phyloP scores from a whole-genome alignment of 2,329 filamentous ascomycete genomes.

The Xylariales sp. region DNA sequence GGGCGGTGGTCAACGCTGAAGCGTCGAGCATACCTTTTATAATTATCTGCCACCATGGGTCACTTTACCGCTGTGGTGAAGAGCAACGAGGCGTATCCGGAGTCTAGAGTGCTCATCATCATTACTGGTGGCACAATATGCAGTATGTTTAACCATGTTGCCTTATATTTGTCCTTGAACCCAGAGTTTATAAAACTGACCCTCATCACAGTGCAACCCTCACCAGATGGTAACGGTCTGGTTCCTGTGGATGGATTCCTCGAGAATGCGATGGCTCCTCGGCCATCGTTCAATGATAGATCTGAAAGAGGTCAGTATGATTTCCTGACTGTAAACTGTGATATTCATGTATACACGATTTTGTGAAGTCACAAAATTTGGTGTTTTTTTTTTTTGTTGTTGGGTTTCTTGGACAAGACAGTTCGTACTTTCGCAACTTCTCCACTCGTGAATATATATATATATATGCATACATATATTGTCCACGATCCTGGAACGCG shows the following conservation, averaged over 20 bases:
- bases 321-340: neutral
- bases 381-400: no score
- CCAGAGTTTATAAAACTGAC: constrained; percentile 68
- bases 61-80: constrained; percentile 14
- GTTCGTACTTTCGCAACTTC: no score
- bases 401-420: no score
- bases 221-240: constrained; percentile 61
- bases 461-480: no score
- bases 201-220: constrained; percentile 61
- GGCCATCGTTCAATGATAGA: constrained; percentile 81
- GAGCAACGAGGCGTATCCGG: constrained; percentile 43
- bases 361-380: no score
- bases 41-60: no score
- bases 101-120: constrained; percentile 81
- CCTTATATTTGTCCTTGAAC: constrained; percentile 29
- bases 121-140: constrained; percentile 77
- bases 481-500: no score
- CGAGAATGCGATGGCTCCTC: constrained; percentile 73
- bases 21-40: no score
- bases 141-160: constrained; percentile 32
- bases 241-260: constrained; percentile 78
- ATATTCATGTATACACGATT: no score
- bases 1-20: no score
- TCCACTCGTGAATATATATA: no score
- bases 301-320: constrained; percentile 42